These are phyloP conservation scores for Tympanopsis confertula DNA, from an alignment of 2,329 filamentous ascomycete species.

Conservation along the genomic window DNA sequence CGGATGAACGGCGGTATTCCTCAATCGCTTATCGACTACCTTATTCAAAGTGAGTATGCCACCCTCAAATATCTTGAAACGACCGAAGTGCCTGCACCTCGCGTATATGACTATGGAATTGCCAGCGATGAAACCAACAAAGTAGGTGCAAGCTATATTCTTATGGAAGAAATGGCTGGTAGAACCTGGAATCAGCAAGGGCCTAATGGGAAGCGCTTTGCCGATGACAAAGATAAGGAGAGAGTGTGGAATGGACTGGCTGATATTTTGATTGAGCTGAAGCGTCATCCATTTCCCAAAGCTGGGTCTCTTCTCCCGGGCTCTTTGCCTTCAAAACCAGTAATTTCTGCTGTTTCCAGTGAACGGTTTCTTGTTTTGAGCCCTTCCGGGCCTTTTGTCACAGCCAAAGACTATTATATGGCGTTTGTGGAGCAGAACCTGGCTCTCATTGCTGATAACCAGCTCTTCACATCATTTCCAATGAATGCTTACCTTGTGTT, in stretches of 20 bases:
- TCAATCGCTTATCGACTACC: too few relatives aligned
- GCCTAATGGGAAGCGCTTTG: constrained; percentile 19
- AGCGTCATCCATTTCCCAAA: constrained; percentile 19
- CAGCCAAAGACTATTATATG: too few relatives aligned
- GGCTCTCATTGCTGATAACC: too few relatives aligned
- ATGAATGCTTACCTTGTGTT: constrained; percentile 27
- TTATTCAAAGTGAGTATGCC: constrained; percentile 25
- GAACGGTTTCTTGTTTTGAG: too few relatives aligned
- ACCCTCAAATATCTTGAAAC: constrained; percentile 24
- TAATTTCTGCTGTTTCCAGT: constrained; percentile 25
- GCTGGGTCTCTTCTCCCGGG: constrained; percentile 21
- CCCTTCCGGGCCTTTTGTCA: too few relatives aligned
- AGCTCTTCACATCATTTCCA: constrained; percentile 18
- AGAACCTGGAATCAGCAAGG: too few relatives aligned
- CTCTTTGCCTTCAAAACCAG: constrained; percentile 15
- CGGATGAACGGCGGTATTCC: too few relatives aligned
- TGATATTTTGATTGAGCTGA: constrained; percentile 24
- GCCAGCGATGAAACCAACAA: constrained; percentile 13
- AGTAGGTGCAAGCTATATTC: constrained; percentile 25
- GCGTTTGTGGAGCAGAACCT: too few relatives aligned
- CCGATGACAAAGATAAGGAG: constrained; percentile 16
- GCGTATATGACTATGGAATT: constrained; percentile 22
- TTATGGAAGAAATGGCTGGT: constrained; percentile 27
- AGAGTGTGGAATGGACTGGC: constrained; percentile 24
- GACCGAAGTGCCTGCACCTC: constrained; percentile 21